These are phyloP conservation scores for Beauveria varroae DNA, from an alignment of 2,329 filamentous ascomycete genomes.

Conservation along the genomic window DNA sequence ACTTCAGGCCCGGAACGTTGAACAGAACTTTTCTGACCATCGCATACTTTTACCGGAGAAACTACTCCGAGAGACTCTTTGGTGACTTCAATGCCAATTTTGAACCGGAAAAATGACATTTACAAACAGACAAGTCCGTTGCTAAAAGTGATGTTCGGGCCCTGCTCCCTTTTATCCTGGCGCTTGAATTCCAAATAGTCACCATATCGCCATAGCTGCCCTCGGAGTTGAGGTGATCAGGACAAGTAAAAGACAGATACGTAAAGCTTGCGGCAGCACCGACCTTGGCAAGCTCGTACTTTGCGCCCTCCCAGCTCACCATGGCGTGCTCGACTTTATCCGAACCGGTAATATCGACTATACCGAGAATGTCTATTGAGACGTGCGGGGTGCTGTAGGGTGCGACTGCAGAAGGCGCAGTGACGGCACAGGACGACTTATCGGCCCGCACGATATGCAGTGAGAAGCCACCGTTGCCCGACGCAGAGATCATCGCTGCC, in stretches of 20 bases:
- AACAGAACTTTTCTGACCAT: too few relatives aligned
- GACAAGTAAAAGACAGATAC: slow-evolving; percentile 25
- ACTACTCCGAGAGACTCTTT: too few relatives aligned
- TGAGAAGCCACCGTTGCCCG: slow-evolving; percentile 15
- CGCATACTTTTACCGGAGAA: background rate
- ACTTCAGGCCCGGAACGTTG: too few relatives aligned
- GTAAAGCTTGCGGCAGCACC: slow-evolving; percentile 21
- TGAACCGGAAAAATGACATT: background rate
- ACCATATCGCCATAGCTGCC: slow-evolving; percentile 25
- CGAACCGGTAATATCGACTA: slow-evolving; percentile 12
- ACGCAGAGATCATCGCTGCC: slow-evolving; percentile 16
- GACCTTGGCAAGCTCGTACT: slow-evolving; percentile 16
- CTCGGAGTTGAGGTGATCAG: slow-evolving; percentile 19
- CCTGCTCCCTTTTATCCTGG: slow-evolving; percentile 23
- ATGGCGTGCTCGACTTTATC: slow-evolving; percentile 18
- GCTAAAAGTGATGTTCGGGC: slow-evolving; percentile 29
- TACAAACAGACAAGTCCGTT: background rate
- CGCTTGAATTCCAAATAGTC: slow-evolving; percentile 20
- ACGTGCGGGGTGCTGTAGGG: slow-evolving; percentile 24
- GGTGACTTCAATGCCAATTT: background rate
- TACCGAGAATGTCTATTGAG: slow-evolving; percentile 28
- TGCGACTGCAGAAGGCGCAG: slow-evolving; percentile 21
- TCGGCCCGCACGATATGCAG: slow-evolving; percentile 4
- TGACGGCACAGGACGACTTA: slow-evolving; percentile 5
- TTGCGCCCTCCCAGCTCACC: slow-evolving; percentile 20